Evolutionary conservation across 805 yeast species (phyloP), one percentile per base, ranked within the genome.

Genomic region (Wickerhamomyces bovis): DNA sequence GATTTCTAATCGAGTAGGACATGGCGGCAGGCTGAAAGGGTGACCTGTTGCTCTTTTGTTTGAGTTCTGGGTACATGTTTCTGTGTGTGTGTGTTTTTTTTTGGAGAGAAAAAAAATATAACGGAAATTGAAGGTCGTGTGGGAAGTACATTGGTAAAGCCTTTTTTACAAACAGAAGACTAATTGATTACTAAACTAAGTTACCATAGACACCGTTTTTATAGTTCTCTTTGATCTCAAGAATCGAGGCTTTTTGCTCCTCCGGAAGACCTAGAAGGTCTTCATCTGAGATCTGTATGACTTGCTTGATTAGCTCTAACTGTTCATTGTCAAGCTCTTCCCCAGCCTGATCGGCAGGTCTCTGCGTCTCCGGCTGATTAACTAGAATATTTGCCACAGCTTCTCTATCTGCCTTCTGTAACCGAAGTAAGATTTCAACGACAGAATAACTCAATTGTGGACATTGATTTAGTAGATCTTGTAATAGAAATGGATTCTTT

Each of bases 391-490:
- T 64, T 4, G 82, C 38, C 10, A 58, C 48, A 8, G 45, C 47
- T 6, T 39, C 39, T 10, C 48, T 41, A 5, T 45, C 41, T 1
- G 38, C 43, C 15, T 38, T 51, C 1, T 45, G 44, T 6, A 62
- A 49, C 11, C 44, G 66, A 51, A 83, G 60, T 50, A 88, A 65
- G 2, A 82, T 71, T 58, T 90, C 97, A 3, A 89, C 92, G 25
- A 88, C 69, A 0, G 96, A 94, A 62, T 81, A 89, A 2, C 87
- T 69, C 41, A 92, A 69, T 62, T 92, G 97, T 0, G 97, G 97
- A 48, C 81, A 80, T 52, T 78, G 78, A 23, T 73, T 73, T 16
- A 90, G 67, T 30, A 90, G 66, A 38, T 74, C 75, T 44, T 70
- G 75, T 70, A 85, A 80, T 48, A 80, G 66, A 6, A 71, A 71